Base-by-base conservation (phyloP, 352 stramenopile species). In the Thraustochytrium sp. region DNA sequence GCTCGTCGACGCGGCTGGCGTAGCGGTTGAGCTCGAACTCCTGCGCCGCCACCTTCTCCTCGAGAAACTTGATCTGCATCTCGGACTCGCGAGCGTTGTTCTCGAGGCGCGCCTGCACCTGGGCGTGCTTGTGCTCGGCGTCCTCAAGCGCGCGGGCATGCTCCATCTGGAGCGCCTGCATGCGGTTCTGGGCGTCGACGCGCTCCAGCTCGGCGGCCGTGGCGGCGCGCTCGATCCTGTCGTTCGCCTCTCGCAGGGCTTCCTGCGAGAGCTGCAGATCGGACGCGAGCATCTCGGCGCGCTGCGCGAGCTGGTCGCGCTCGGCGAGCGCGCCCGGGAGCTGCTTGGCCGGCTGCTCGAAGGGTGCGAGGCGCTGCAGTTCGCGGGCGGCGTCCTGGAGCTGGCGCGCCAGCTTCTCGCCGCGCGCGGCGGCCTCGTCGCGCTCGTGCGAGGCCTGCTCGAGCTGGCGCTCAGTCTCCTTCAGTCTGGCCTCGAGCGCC, bases 21-120 rank as follows among this genome's bases (percentile, higher is more conserved):
- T 72, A 72, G 11, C 31, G 21, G 18, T 49, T 72, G 36, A 72
- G 21, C 36, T 72, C 59, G n/a, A 72, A 72, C 59, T 72, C 59
- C 46, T 49, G 59, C 8, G 59, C 9, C 23, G 42, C n/a, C 9
- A 72, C 26, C 13, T 26, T 11, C 59, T 72, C 59, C 26, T 72
- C 59, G 36, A 44, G 46, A 9, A 72, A 0, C 8, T 72, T 72
- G 11, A 72, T 72, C 36, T 72, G 59, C 40, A 72, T 21, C 59
- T 72, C 59, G 8, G 23, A 44, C 40, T 72, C 59, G 16, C 46
- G 42, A 31, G 46, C 9, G 36, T 34, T 72, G 0, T 21, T 16
- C 40, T 72, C 59, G 31, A 49, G 46, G 13, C 59, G 59, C 16
- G 26, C 11, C 59, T 72, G 59, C 9, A 31, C 26, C 34, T 55